Evolutionary conservation across 169 alveolate species (phyloP).

Genomic region (Eimeria maxima): DNA sequence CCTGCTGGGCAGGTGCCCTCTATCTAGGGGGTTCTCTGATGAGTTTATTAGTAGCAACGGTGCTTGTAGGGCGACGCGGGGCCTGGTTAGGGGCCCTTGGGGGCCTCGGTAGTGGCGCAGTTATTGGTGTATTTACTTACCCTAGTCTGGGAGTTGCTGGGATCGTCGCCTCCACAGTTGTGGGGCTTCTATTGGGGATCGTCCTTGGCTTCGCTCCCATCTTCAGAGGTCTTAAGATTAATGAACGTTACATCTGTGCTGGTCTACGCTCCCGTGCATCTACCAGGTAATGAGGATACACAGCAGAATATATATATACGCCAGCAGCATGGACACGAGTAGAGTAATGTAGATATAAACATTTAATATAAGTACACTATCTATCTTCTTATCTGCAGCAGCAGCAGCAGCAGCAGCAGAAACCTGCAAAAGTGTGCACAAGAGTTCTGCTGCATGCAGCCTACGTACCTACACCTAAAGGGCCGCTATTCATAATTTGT

Average conservation of each 20-base stretch:
- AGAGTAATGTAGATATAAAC: not conserved
- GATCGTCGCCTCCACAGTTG: conserved; percentile 83
- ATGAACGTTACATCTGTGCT: conserved; percentile 87
- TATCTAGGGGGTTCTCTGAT: conserved; percentile 79
- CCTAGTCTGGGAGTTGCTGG: conserved; percentile 64
- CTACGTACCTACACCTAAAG: not conserved
- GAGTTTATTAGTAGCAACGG: conserved; percentile 45
- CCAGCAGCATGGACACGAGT: not conserved
- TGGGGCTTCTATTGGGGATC: conserved; percentile 87
- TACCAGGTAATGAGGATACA: conserved; percentile 10
- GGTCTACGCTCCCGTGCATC: conserved; percentile 77
- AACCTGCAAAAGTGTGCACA: not conserved
- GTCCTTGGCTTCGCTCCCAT: conserved; percentile 88
- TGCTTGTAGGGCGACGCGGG: conserved; percentile 78
- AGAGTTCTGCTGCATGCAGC: not conserved
- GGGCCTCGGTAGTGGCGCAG: conserved; percentile 80
- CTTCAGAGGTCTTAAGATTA: conserved; percentile 85
- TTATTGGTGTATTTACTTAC: conserved; percentile 69
- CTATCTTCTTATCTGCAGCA: not conserved
- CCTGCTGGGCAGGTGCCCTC: conserved; percentile 83
- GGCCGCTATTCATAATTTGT: not conserved
- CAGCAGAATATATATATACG: not conserved
- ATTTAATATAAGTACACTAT: no score
- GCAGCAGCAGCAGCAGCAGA: not conserved
- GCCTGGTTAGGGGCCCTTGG: conserved; percentile 81